A percentile compares a stretch with the other conserved stretches of the same genome.
Evolutionary conservation across 164 flowering plant genomes (phyloP).

Genomic region (Tetracentron sinense): DNA sequence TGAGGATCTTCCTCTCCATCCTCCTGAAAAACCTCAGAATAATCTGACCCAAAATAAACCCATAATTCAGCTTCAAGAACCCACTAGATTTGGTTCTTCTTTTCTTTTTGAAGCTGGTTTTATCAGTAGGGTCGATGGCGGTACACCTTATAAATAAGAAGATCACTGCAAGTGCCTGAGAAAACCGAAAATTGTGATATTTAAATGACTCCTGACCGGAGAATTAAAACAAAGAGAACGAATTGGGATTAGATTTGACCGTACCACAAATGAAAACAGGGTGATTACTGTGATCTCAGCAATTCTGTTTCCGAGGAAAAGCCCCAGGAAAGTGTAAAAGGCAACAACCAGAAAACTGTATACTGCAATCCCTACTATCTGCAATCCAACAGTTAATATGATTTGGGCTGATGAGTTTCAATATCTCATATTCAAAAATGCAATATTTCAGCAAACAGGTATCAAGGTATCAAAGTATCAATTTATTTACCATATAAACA

Average conservation of each 20-base stretch:
- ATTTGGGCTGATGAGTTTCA: neutral
- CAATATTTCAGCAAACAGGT: neutral
- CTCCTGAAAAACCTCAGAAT: constrained; percentile 56
- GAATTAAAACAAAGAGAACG: neutral
- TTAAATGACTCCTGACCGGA: constrained; percentile 1
- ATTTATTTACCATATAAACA: neutral
- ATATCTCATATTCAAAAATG: neutral
- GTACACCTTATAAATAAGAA: constrained; percentile 75
- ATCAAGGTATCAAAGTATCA: neutral
- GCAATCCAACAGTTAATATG: constrained; percentile 21
- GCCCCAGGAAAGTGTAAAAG: constrained; percentile 76
- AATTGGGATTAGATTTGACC: neutral
- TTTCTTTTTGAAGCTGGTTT: constrained; percentile 57
- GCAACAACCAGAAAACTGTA: constrained; percentile 62
- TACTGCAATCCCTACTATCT: constrained; percentile 78
- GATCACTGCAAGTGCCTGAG: constrained; percentile 70
- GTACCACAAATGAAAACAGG: constrained; percentile 68
- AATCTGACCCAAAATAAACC: constrained; percentile 55
- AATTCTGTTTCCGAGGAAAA: constrained; percentile 68
- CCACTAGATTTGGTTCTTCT: constrained; percentile 33
- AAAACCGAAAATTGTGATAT: constrained; percentile 7
- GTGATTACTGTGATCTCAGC: constrained; percentile 62
- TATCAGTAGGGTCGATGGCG: constrained; percentile 83
- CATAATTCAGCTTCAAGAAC: constrained; percentile 43
- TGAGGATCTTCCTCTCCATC: constrained; percentile 73